phyloP scores from a whole-genome alignment of 169 alveolate species.

The Plasmodium blacklocki region DNA sequence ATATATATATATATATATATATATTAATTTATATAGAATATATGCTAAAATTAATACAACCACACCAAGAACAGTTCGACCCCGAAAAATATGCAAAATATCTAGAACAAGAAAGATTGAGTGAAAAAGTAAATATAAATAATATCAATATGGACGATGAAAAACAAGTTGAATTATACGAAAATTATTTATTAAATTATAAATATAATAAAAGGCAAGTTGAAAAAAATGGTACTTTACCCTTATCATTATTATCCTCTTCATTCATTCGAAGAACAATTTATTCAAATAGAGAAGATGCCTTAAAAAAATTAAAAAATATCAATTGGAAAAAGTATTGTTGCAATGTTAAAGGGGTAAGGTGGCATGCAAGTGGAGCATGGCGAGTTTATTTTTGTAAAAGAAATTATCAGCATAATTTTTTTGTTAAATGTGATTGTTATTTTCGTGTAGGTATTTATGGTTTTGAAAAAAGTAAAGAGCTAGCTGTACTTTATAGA shows the following conservation, averaged over 20 bases:
- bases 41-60: slow-evolving; percentile 74
- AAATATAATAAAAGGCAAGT: slow-evolving; percentile 68
- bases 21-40: slow-evolving; percentile 22
- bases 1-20: neutral
- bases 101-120: slow-evolving; percentile 53
- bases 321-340: slow-evolving; percentile 89
- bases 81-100: slow-evolving; percentile 46
- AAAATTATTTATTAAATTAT: slow-evolving; percentile 70
- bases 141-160: slow-evolving; percentile 69
- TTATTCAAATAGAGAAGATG: slow-evolving; percentile 85
- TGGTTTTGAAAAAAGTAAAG: slow-evolving; percentile 88
- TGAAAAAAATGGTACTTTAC: slow-evolving; percentile 79
- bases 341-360: slow-evolving; percentile 88
- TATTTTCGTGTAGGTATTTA: slow-evolving; percentile 86
- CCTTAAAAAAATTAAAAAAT: slow-evolving; percentile 83
- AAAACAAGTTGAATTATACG: slow-evolving; percentile 71
- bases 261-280: slow-evolving; percentile 87
- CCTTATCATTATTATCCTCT: slow-evolving; percentile 86
- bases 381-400: slow-evolving; percentile 91
- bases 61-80: slow-evolving; percentile 68
- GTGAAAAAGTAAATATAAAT: slow-evolving; percentile 61
- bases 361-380: slow-evolving; percentile 93
- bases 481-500: slow-evolving; percentile 87
- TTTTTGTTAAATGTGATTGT: slow-evolving; percentile 88
- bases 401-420: slow-evolving; percentile 88